phyloP scores from a whole-genome alignment of 73 alveolate species.

The Uronychia binucleata region DNA sequence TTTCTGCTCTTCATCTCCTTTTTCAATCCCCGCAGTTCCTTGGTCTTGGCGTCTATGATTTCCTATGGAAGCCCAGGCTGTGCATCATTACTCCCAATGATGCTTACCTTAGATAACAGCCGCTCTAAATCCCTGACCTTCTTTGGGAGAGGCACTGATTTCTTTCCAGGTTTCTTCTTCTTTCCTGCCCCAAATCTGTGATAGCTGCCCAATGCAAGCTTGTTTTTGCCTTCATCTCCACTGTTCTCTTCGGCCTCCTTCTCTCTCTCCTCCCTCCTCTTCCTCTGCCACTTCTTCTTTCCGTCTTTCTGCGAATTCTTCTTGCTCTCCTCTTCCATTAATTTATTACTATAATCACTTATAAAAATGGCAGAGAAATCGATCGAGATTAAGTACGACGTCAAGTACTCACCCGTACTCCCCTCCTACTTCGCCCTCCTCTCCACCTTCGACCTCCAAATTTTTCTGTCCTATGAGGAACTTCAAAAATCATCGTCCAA shows the following conservation, averaged over 20 bases:
- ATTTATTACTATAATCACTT: no score
- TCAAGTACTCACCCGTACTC: not conserved
- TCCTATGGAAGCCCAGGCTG: not conserved
- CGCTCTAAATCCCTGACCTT: not conserved
- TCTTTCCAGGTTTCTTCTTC: not conserved
- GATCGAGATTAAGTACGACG: not conserved
- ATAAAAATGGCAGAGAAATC: not conserved
- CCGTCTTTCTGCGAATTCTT: not conserved
- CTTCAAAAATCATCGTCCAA: not conserved
- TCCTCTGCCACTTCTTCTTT: not conserved
- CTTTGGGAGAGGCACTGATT: not conserved
- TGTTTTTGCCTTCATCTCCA: not conserved
- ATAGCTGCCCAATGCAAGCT: not conserved
- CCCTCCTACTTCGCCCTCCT: slow-evolving; percentile 1
- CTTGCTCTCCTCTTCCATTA: not conserved
- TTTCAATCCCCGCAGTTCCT: not conserved
- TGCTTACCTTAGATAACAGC: not conserved
- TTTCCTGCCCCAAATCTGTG: not conserved
- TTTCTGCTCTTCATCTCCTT: not conserved
- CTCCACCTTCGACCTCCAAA: not conserved
- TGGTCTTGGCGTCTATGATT: not conserved
- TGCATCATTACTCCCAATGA: no score
- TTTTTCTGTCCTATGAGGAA: not conserved
- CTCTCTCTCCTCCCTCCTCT: not conserved
- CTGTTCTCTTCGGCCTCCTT: not conserved